Base-by-base conservation (phyloP, 495 filamentous ascomycete genomes). In the Penicillium taxi region DNA sequence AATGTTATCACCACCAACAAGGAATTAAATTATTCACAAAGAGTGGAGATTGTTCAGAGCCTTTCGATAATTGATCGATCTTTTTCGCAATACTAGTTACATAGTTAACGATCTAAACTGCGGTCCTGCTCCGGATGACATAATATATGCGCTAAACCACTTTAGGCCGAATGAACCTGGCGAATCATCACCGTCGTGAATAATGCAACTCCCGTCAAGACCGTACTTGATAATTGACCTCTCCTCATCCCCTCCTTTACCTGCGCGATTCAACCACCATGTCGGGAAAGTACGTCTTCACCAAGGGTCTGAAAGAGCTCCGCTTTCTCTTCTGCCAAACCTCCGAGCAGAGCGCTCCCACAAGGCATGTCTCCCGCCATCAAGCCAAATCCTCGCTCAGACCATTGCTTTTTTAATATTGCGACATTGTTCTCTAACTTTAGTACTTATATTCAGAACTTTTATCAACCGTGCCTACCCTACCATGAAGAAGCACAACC, bases 401-500 rank as follows among this genome's bases (percentile, higher is more conserved):
- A 28, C 14, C 20, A 38, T 26, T 27, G 24, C 14, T 29, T 23
- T 4, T 18, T 16, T 25, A 18, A 18, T 9, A 12, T 4, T 19
- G 19, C 11, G 39, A 35, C 20, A 8, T 5, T 21, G 40, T 31
- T 48, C 22, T 31, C 34, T 57, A 36, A 56, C 41, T 21, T 37
- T 17, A 5, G 41, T 16, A 9, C 21, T 20, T 8, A 4, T 11
- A 1, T 6, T 19, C 26, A 98, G 91, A 61, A 77, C 82, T 9
- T 98, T 98, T 72, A 70, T 98, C 32, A 79, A 80, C 41, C 78
- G 83, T 59, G 84, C 89, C 37, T 98, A 98, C 65, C 93, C 91
- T 5, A 89, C 84, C 49, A 96, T 98, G 90, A 98, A 98, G 77
- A 93, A 94, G 75, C 81, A 91, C 72, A 96, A 98, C 67, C 91